Evolutionary conservation across 2,329 filamentous ascomycete genomes (phyloP).

Genomic region (Colletotrichum somersetense): DNA sequence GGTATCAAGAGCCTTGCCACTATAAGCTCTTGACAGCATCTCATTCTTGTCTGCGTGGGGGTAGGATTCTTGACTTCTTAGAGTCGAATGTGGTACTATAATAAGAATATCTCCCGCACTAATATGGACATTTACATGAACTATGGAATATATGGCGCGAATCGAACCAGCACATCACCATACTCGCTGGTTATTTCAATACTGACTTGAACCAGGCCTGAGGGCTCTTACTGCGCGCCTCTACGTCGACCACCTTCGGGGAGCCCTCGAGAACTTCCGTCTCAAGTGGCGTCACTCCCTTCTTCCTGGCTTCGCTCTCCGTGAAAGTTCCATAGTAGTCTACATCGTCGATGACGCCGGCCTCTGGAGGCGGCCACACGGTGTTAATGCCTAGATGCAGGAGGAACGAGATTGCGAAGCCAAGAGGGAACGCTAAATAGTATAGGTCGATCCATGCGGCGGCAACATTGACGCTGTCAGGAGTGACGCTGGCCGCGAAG

Average conservation of each 20-base stretch:
- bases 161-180: too few species aligned
- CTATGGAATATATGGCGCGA: too few species aligned
- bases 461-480: slow-evolving; percentile 16
- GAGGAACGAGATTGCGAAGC: slow-evolving; percentile 34
- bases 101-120: accelerated
- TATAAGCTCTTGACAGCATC: too few species aligned
- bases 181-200: background rate
- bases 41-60: background rate
- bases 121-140: too few species aligned
- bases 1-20: background rate
- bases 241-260: background rate
- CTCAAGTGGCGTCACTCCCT: slow-evolving; percentile 10
- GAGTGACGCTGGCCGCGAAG: slow-evolving; percentile 35
- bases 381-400: slow-evolving; percentile 33
- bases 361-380: slow-evolving; percentile 31
- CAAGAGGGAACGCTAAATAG: slow-evolving; percentile 36
- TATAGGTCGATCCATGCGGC: slow-evolving; percentile 29
- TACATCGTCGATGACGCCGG: slow-evolving; percentile 13
- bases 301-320: slow-evolving; percentile 28
- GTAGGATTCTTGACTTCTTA: background rate
- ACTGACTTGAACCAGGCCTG: slow-evolving; percentile 19
- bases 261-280: slow-evolving; percentile 26
- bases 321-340: slow-evolving; percentile 40
- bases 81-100: background rate
- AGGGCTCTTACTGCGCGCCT: background rate